Conservation (phyloP, 1,139 yeast genomes). For the Debaryomyces fabryi region DNA sequence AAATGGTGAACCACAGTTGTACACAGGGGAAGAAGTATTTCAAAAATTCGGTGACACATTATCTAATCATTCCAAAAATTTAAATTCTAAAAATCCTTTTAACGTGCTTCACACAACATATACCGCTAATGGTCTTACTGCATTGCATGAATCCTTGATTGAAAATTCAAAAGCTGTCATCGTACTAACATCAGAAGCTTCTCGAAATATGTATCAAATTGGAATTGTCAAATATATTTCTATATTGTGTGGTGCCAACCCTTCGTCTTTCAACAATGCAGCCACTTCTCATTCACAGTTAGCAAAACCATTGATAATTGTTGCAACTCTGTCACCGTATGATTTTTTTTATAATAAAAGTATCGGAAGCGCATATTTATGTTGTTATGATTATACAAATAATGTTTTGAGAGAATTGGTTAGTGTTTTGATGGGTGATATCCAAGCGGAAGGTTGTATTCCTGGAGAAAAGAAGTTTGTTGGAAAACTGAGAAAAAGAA, state of each 20-base stretch:
- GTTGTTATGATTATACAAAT: constrained; percentile 63
- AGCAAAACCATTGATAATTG: constrained; percentile 55
- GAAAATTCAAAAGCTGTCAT: constrained; percentile 59
- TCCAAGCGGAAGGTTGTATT: constrained; percentile 55
- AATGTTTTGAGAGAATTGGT: constrained; percentile 54
- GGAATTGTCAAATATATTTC: constrained; percentile 63
- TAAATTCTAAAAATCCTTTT: constrained; percentile 30
- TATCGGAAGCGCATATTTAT: constrained; percentile 60
- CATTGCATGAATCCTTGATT: constrained; percentile 58
- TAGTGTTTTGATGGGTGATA: constrained; percentile 57
- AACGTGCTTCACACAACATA: constrained; percentile 63
- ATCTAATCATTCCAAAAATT: constrained; percentile 36
- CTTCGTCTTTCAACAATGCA: constrained; percentile 34
- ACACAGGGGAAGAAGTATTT: constrained; percentile 61
- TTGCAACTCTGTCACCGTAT: constrained; percentile 69
- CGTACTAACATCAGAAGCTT: constrained; percentile 63
- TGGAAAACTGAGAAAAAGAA: constrained; percentile 28
- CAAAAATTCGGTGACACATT: constrained; percentile 49
- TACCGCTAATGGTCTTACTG: constrained; percentile 65
- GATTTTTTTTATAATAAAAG: constrained; percentile 59
- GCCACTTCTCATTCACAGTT: constrained; percentile 27
- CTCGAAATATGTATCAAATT: constrained; percentile 66
- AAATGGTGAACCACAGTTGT: constrained; percentile 25
- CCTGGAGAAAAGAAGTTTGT: constrained; percentile 55
- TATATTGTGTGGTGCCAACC: constrained; percentile 55